A percentile compares a stretch with the other conserved stretches of the same genome.
Conservation (phyloP, 1,284 basidiomycete genomes). For the Leccinum subfulvum region DNA sequence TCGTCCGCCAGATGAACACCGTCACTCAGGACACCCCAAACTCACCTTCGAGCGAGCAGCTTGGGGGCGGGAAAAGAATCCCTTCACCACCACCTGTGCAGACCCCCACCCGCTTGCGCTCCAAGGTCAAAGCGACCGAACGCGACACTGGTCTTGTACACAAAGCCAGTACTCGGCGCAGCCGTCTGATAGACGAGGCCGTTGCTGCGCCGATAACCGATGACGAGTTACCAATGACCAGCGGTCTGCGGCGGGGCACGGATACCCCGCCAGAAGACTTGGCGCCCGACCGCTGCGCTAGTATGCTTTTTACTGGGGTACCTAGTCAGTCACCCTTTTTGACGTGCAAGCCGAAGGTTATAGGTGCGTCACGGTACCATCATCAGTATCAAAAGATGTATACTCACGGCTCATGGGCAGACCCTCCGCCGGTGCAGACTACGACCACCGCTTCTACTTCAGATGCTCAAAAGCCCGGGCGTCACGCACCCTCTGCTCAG, state of each 20-base stretch:
- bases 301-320: not conserved
- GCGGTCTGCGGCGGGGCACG: no score
- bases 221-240: no score
- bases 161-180: not conserved
- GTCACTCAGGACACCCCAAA: no score
- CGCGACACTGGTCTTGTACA: not conserved
- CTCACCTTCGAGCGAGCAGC: not conserved
- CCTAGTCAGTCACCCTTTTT: not conserved
- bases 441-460: no score
- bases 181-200: not conserved
- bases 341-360: not conserved
- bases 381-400: no score
- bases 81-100: not conserved
- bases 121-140: not conserved
- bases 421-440: no score
- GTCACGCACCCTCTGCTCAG: no score
- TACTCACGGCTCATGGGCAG: no score
- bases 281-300: not conserved
- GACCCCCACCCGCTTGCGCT: not conserved
- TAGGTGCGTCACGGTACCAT: not conserved
- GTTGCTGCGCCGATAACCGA: not conserved
- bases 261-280: no score
- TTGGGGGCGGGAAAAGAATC: not conserved
- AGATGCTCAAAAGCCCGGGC: no score
- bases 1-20: no score